phyloP scores from a whole-genome alignment of 345 rosid species.

The Eutrema japonicum region DNA sequence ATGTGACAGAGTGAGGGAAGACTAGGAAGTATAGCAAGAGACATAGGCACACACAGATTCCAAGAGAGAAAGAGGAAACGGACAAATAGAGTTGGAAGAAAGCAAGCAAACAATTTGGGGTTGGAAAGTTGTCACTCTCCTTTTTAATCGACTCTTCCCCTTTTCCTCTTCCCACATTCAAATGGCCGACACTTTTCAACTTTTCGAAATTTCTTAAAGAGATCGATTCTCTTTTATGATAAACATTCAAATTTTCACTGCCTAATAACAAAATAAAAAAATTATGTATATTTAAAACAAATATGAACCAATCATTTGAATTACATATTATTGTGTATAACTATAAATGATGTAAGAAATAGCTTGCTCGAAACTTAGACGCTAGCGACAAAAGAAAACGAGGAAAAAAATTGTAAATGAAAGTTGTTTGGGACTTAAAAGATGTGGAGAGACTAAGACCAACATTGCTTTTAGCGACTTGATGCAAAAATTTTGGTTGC shows the following conservation, averaged over 20 bases:
- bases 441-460: slow-evolving; percentile 35
- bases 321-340: slow-evolving; percentile 1
- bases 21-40: slow-evolving; percentile 5
- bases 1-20: slow-evolving; percentile 9
- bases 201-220: slow-evolving; percentile 24
- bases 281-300: background rate
- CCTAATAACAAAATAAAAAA: background rate
- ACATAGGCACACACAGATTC: slow-evolving; percentile 61
- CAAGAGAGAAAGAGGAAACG: slow-evolving; percentile 60
- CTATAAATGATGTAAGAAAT: background rate
- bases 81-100: slow-evolving; percentile 69
- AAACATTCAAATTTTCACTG: background rate
- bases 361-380: slow-evolving; percentile 8
- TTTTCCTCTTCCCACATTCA: slow-evolving; percentile 28
- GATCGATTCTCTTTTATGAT: slow-evolving; percentile 10
- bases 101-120: slow-evolving; percentile 44
- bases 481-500: background rate
- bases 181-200: slow-evolving; percentile 44
- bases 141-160: slow-evolving; percentile 57
- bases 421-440: slow-evolving; percentile 24
- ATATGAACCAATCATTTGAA: slow-evolving; percentile 21
- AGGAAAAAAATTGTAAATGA: slow-evolving; percentile 15
- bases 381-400: slow-evolving; percentile 27
- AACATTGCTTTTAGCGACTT: slow-evolving; percentile 22
- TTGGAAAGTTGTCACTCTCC: slow-evolving; percentile 58